Base-by-base conservation (phyloP, 148 eudicot species). In the Amaranthus palmeri region DNA sequence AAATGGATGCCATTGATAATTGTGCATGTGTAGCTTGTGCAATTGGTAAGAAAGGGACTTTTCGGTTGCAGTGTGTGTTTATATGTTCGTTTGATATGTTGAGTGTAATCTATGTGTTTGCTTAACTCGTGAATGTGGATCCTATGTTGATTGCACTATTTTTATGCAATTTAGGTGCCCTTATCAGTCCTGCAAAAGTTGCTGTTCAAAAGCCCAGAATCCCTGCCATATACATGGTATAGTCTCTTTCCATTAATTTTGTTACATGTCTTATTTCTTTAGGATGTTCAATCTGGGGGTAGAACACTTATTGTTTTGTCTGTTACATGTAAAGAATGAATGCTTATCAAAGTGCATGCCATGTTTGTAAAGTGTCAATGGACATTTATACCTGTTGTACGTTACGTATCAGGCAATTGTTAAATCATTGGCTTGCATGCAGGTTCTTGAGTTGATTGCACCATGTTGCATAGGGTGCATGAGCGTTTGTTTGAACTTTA, bases 171-270 rank as follows among this genome's bases (percentile, higher is more conserved):
- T 55, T 67, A 83, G 86, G 80, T 84, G 84, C 72, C 84, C 86
- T 11, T 84, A 58, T 68, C 82, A 81, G 69, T 81, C 82, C 15
- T 84, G 86, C 78, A 84, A 84, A 76, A 84, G 84, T 73, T 84
- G 86, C 78, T 84, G 86, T 72, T 69, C 82, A 45, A 81, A 84
- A 73, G 86, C 86, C 65, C 82, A 81, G 72, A 84, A 81, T 76
- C 86, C 86, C 52, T 84, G 86, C 54, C 80, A 81, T 55, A 78
- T 81, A 53, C 86, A 84, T 70, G 84, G 84, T 84, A 81, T 56
- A 75, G 17, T 48, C 11, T 65, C 53, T 15, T 65, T 46, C 17
- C 6, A 44, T 64, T 36, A 45, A 25, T 8, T 7, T 17, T 8
- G 6, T 46, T 65, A 2, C 13, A 10, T 15, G 40, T 45, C 49